These are phyloP conservation scores for Schwanniomyces sp. DNA, from an alignment of 805 yeast genomes.

Conservation along the genomic window DNA sequence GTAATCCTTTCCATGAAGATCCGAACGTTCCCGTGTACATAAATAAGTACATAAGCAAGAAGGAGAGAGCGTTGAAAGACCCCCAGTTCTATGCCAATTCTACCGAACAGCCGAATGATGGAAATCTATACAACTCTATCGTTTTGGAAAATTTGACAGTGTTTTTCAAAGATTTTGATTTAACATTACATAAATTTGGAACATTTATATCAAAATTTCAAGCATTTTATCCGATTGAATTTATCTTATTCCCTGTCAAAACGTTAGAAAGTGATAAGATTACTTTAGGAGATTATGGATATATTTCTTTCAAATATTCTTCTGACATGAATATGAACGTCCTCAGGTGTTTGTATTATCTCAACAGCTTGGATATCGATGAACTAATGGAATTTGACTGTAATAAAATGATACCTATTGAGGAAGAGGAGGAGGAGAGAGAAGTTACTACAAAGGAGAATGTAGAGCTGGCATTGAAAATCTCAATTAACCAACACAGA, in stretches of 20 bases:
- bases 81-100: not conserved
- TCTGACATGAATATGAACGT: slow-evolving; percentile 45
- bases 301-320: slow-evolving; percentile 41
- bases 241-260: slow-evolving; percentile 52
- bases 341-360: slow-evolving; percentile 45
- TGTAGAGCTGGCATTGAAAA: slow-evolving; percentile 9
- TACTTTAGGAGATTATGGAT: slow-evolving; percentile 49
- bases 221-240: slow-evolving; percentile 47
- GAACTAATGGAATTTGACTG: slow-evolving; percentile 38
- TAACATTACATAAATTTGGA: slow-evolving; percentile 38
- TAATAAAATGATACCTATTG: slow-evolving; percentile 6
- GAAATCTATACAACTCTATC: slow-evolving; percentile 21
- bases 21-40: slow-evolving; percentile 43
- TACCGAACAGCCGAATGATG: slow-evolving; percentile 9
- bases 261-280: slow-evolving; percentile 14
- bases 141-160: slow-evolving; percentile 48
- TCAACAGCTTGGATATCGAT: slow-evolving; percentile 47
- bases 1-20: slow-evolving; percentile 25
- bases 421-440: slow-evolving; percentile 10
- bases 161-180: slow-evolving; percentile 46
- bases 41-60: slow-evolving; percentile 64
- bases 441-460: not conserved
- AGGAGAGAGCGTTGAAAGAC: slow-evolving; percentile 54
- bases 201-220: slow-evolving; percentile 44
- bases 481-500: slow-evolving; percentile 37